Conservation (phyloP, 495 filamentous ascomycete species). For the Lasiosphaeria hispida region DNA sequence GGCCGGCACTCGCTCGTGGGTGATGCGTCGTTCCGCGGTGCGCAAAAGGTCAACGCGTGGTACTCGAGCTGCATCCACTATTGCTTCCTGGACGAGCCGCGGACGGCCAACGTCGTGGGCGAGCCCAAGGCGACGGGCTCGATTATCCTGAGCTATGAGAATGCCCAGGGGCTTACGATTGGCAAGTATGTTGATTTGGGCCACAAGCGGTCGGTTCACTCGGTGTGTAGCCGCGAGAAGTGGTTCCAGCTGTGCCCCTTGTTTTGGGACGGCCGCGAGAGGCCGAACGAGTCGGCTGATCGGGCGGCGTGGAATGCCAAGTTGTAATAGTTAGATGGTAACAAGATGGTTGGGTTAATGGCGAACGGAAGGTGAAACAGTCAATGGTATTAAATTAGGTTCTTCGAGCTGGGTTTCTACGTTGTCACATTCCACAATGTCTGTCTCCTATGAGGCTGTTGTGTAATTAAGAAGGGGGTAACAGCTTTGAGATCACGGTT, state of each 20-base stretch:
- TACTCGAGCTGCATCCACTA: constrained; percentile 64
- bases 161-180: constrained; percentile 56
- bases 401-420: too few species aligned
- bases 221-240: constrained; percentile 56
- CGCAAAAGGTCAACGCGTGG: constrained; percentile 62
- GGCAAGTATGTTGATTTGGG: constrained; percentile 61
- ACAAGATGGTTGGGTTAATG: not conserved
- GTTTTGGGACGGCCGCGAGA: constrained; percentile 32
- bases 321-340: constrained; percentile 27
- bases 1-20: constrained; percentile 66
- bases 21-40: constrained; percentile 56
- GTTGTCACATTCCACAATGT: too few species aligned
- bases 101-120: constrained; percentile 57
- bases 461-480: too few species aligned
- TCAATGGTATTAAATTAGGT: too few species aligned
- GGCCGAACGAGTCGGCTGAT: constrained; percentile 46
- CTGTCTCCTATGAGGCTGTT: too few species aligned
- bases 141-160: constrained; percentile 60
- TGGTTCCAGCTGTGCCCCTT: constrained; percentile 64
- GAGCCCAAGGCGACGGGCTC: constrained; percentile 58
- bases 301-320: constrained; percentile 51
- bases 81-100: constrained; percentile 63
- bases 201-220: constrained; percentile 61
- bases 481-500: too few species aligned
- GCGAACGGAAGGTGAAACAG: too few species aligned